Evolutionary conservation across 495 filamentous ascomycete genomes (phyloP).

Genomic region (Lasiosphaeria ovina): DNA sequence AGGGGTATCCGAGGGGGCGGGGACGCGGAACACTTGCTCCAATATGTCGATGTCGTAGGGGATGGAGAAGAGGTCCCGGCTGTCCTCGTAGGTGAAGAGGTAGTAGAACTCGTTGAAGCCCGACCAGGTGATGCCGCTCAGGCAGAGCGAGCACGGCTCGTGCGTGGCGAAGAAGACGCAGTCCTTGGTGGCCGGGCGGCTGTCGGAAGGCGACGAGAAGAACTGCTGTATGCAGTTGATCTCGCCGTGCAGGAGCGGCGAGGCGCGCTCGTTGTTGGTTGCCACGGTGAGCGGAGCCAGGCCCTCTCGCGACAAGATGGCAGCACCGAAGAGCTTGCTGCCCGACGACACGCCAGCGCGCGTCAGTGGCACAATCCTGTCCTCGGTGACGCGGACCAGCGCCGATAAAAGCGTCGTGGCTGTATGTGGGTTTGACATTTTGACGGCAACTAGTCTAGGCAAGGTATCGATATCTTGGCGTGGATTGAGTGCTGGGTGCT

Average conservation of each 20-base stretch:
- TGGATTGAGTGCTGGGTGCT: no score
- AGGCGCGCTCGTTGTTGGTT: constrained; percentile 40
- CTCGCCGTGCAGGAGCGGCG: constrained; percentile 41
- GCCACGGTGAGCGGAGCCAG: constrained; percentile 31
- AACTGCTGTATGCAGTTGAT: constrained; percentile 48
- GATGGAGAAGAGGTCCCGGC: constrained; percentile 38
- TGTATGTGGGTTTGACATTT: constrained; percentile 22
- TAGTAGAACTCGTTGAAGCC: constrained; percentile 46
- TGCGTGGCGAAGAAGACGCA: constrained; percentile 45
- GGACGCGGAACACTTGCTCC: constrained; percentile 40
- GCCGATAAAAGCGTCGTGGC: constrained; percentile 29
- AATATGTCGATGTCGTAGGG: constrained; percentile 44
- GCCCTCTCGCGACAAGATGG: constrained; percentile 31
- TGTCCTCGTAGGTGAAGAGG: constrained; percentile 46
- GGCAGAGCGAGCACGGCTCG: constrained; percentile 42
- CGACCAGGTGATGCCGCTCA: constrained; percentile 43
- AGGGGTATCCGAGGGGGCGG: constrained; percentile 23
- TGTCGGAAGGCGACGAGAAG: constrained; percentile 26
- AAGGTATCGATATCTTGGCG: no score
- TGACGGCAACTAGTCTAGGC: not conserved
- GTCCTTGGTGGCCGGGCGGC: constrained; percentile 30
- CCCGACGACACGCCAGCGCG: constrained; percentile 35
- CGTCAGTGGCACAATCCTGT: constrained; percentile 36
- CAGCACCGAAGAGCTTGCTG: constrained; percentile 42
- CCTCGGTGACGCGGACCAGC: constrained; percentile 33